Evolutionary conservation across 768 basidiomycete species (phyloP), one percentile per base, ranked within the genome.

Genomic region (Omphalotus guepiniiformis): DNA sequence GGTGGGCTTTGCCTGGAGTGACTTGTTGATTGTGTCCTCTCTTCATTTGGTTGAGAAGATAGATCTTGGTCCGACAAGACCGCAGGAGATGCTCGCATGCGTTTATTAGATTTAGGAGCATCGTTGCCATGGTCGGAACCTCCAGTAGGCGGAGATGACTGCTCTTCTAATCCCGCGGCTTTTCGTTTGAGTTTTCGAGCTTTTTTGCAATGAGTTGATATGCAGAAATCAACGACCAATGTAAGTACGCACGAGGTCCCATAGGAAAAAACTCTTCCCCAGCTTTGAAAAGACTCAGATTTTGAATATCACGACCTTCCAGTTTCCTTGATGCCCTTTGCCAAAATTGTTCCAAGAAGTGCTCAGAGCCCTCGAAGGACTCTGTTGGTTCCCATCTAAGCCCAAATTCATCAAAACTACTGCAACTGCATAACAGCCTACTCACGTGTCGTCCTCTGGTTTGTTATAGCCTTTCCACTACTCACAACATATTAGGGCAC

Each of bases 351-450:
- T 75, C 48, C 51, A 84, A 26, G 13, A 85, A 68, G 41, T 80
- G 70, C 53, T 81, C 76, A 0, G 83, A 83, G 8, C 69, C 74
- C 13, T 58, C 60, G 50, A 88, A 85, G 7, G 82, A 83, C 42
- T 76, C 68, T 6, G 66, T 59, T 7, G 85, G 84, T 53, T 88
- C 85, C 84, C 84, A 87, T 8, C 85, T 87, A 52, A 41, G 36
- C 12, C 1, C 4, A 47, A 22, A 52, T 28, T 13, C 3, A 36
- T 11, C 25, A 43, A 11, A 43, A 22, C 44, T 12, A n/a, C 15
- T 18, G 28, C 21, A 21, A 12, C 21, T 23, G 22, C 21, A 38
- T 45, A 27, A 46, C 25, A 47, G 28, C 40, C 36, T 7, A 69
- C 82, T 53, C 65, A 80, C 82, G 81, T 84, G 71, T 78, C 72